phyloP scores from a whole-genome alignment of 2,329 filamentous ascomycete species.

The Periglandula ipomoeae region DNA sequence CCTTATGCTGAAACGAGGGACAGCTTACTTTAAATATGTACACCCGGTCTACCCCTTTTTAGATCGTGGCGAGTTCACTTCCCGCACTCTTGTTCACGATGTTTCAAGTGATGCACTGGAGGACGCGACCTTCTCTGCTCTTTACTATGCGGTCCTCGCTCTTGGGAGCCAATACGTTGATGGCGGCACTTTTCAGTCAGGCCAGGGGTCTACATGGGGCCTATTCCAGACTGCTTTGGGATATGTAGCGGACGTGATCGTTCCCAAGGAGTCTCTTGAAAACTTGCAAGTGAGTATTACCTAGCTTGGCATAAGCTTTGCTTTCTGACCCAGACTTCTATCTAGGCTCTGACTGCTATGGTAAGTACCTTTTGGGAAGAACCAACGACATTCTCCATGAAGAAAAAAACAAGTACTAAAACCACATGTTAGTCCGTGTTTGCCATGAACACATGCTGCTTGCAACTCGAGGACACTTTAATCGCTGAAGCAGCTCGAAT shows the following conservation, averaged over 20 bases:
- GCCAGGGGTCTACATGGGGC: conserved; percentile 12
- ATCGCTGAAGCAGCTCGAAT: conserved; percentile 25
- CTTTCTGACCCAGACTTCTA: neutral
- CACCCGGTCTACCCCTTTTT: conserved; percentile 29
- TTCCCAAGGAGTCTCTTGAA: conserved; percentile 2
- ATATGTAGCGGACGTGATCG: conserved; percentile 11
- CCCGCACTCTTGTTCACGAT: neutral
- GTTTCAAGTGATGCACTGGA: neutral
- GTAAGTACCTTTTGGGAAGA: too few species aligned
- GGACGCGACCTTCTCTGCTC: conserved; percentile 19
- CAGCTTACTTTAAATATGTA: conserved; percentile 26
- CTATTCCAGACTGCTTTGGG: conserved; percentile 14
- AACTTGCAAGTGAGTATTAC: conserved; percentile 5
- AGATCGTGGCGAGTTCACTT: conserved; percentile 11
- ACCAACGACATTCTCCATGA: too few species aligned
- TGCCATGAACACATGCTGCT: conserved; percentile 22
- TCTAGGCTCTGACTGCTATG: conserved; percentile 6
- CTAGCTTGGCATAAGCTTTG: too few species aligned
- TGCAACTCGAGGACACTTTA: conserved; percentile 23
- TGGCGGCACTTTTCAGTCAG: conserved; percentile 11
- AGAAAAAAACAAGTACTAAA: neutral
- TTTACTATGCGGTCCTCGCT: conserved; percentile 24
- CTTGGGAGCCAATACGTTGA: conserved; percentile 24
- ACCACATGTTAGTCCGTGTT: conserved; percentile 23
- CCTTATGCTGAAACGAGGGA: neutral